Conservation (phyloP, 768 basidiomycete genomes). For the Collybiopsis confluens region DNA sequence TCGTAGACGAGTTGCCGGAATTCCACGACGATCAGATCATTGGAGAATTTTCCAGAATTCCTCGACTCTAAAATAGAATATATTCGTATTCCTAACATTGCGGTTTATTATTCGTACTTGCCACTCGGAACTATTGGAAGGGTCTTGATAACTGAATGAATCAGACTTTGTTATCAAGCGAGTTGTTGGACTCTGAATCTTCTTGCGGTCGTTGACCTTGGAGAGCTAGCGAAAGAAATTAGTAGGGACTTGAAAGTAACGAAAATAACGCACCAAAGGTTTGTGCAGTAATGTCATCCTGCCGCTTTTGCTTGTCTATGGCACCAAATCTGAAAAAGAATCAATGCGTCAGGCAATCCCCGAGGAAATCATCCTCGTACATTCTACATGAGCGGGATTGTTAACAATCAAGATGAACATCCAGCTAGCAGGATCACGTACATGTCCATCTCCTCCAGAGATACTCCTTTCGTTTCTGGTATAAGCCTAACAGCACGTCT, state of each 20-base stretch:
- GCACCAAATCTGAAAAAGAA: neutral
- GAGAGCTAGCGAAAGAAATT: neutral
- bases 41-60: no score
- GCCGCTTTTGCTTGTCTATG: neutral
- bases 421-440: neutral
- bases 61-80: no score
- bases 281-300: neutral
- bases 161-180: neutral
- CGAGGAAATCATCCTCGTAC: neutral
- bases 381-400: neutral
- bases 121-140: no score
- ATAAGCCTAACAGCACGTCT: conserved; percentile 33
- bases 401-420: neutral
- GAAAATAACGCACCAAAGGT: neutral
- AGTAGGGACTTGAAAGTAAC: no score
- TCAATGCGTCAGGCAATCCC: neutral
- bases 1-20: neutral
- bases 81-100: no score
- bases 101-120: no score
- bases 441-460: conserved; percentile 51
- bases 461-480: conserved; percentile 59
- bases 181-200: neutral
- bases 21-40: neutral
- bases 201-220: neutral
- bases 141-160: no score